These are phyloP conservation scores for Diaporthe vaccinii DNA, from an alignment of 2,329 filamentous ascomycete species.

Conservation along the genomic window DNA sequence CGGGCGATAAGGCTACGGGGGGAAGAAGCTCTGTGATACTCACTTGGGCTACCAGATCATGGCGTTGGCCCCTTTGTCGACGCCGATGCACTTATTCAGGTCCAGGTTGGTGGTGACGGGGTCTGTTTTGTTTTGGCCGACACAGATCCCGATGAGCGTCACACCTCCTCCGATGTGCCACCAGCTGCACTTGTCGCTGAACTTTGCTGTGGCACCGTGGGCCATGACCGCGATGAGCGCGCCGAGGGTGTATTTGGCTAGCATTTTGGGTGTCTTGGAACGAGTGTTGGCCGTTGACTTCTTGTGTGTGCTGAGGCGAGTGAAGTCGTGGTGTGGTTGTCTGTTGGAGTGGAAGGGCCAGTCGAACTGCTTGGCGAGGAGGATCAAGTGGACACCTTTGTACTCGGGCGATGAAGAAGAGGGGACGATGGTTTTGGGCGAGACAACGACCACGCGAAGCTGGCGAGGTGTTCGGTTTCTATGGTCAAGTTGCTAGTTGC, in stretches of 20 bases:
- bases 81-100: slow-evolving; percentile 33
- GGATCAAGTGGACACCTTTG: neutral
- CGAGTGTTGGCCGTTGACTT: neutral
- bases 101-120: neutral
- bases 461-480: neutral
- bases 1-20: no score
- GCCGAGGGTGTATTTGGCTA: neutral
- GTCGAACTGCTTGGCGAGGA: neutral
- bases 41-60: slow-evolving; percentile 19
- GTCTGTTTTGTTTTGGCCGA: neutral
- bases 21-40: neutral
- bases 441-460: neutral
- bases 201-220: neutral
- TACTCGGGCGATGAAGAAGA: no score
- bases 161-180: slow-evolving; percentile 4
- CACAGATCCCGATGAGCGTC: neutral
- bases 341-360: no score
- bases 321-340: neutral
- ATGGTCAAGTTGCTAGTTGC: no score
- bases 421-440: neutral
- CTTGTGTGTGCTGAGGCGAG: neutral
- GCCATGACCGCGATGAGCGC: neutral
- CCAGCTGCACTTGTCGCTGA: slow-evolving; percentile 14
- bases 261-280: neutral
- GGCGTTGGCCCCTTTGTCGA: neutral